Evolutionary conservation across 2,329 filamentous ascomycete genomes (phyloP).

Genomic region (Cryphonectria naterciae): DNA sequence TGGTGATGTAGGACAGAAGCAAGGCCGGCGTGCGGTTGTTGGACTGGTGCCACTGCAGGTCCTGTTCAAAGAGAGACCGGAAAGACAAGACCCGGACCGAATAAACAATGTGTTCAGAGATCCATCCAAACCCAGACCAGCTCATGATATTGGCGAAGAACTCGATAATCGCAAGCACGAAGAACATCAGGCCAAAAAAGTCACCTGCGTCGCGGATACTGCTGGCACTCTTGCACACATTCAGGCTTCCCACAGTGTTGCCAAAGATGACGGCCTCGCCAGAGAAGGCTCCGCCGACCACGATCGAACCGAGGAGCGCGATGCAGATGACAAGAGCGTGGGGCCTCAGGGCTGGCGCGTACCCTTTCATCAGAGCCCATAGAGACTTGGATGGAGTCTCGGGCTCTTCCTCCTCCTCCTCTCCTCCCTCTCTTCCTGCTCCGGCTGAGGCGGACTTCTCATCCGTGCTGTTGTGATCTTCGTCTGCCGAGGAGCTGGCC

Average conservation of each 20-base stretch:
- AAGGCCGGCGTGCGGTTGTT: slow-evolving; percentile 62
- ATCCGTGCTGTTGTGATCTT: background rate
- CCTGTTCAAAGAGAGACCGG: slow-evolving; percentile 59
- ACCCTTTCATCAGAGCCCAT: slow-evolving; percentile 20
- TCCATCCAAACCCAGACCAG: slow-evolving; percentile 59
- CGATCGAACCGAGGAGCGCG: slow-evolving; percentile 53
- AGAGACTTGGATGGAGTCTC: slow-evolving; percentile 24
- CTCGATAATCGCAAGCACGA: slow-evolving; percentile 62
- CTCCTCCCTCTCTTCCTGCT: slow-evolving; percentile 4
- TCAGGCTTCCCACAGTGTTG: slow-evolving; percentile 61
- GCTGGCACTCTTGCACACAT: slow-evolving; percentile 52
- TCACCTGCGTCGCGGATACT: slow-evolving; percentile 54
- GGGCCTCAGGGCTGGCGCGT: slow-evolving; percentile 22
- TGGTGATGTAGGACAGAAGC: slow-evolving; percentile 70
- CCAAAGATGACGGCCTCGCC: slow-evolving; percentile 64
- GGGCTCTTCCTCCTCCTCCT: slow-evolving; percentile 22
- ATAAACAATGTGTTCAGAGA: slow-evolving; percentile 61
- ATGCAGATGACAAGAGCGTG: slow-evolving; percentile 40
- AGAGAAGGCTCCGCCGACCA: slow-evolving; percentile 62
- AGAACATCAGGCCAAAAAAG: slow-evolving; percentile 62
- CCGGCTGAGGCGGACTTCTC: background rate
- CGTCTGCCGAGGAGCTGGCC: background rate
- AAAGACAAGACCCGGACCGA: slow-evolving; percentile 59
- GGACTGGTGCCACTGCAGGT: slow-evolving; percentile 69
- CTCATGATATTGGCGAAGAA: slow-evolving; percentile 62